phyloP scores from a whole-genome alignment of 768 basidiomycete species.

The Tylopilus felleus region DNA sequence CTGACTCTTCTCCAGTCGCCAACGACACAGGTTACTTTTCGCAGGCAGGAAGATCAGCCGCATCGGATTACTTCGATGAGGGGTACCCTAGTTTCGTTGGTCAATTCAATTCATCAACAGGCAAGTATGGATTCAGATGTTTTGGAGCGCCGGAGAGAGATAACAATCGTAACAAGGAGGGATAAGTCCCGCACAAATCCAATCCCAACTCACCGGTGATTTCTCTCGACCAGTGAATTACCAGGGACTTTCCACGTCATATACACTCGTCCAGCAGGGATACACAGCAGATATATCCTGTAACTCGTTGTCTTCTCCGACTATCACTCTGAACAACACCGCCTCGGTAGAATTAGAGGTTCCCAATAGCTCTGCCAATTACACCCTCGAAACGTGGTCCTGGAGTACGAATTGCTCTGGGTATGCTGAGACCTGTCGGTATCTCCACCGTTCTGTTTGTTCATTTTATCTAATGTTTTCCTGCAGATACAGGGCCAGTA shows the following conservation, averaged over 20 bases:
- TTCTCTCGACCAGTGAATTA: background rate
- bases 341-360: background rate
- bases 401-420: background rate
- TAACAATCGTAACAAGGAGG: background rate
- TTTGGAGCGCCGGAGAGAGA: background rate
- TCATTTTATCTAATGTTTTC: background rate
- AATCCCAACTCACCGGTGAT: background rate
- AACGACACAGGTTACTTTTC: background rate
- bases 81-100: background rate
- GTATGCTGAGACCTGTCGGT: background rate
- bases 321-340: background rate
- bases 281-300: background rate
- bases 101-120: background rate
- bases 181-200: too few species aligned
- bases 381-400: background rate
- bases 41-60: background rate
- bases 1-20: background rate
- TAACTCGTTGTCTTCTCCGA: background rate
- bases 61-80: background rate
- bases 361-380: background rate
- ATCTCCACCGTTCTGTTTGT: too few species aligned
- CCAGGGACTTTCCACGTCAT: background rate
- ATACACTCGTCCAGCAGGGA: background rate
- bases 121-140: background rate
- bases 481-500: background rate